Percentiles rank a stretch among this genome's conserved stretches.
phyloP scores from a whole-genome alignment of 177 flowering plant genomes.

The Vitis hybrid region DNA sequence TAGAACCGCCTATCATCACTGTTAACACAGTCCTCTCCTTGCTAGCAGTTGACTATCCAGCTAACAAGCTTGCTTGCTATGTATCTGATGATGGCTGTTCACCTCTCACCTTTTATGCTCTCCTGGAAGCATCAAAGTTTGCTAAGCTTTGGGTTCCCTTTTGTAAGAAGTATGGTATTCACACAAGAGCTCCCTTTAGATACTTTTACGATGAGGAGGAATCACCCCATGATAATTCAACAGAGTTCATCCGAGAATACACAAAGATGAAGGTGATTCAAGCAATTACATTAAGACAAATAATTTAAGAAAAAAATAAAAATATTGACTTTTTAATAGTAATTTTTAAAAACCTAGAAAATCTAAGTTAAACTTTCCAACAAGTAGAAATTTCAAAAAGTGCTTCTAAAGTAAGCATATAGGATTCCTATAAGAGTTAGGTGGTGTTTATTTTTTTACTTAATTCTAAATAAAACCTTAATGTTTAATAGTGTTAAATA shows the following conservation, averaged over 20 bases:
- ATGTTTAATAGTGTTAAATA: too few species aligned
- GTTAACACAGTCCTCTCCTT: constrained; percentile 60
- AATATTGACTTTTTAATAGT: too few species aligned
- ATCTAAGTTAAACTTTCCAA: too few species aligned
- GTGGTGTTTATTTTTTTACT: too few species aligned
- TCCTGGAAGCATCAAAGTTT: constrained; percentile 45
- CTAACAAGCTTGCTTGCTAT: constrained; percentile 55
- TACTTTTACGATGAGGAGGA: constrained; percentile 22
- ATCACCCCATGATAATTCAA: neutral
- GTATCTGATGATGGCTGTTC: constrained; percentile 62
- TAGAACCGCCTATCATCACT: constrained; percentile 55
- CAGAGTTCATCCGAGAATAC: constrained; percentile 36
- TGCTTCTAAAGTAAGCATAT: too few species aligned
- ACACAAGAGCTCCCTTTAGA: constrained; percentile 49
- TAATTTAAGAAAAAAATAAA: too few species aligned
- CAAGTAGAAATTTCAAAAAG: too few species aligned
- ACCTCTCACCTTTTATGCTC: constrained; percentile 46
- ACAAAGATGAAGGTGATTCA: constrained; percentile 36
- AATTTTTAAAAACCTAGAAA: too few species aligned
- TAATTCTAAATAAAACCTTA: too few species aligned
- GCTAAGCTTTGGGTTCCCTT: constrained; percentile 63
- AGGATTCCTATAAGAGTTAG: too few species aligned
- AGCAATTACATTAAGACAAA: too few species aligned
- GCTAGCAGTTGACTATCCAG: constrained; percentile 58
- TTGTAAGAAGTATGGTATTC: constrained; percentile 45